Percentiles rank a stretch among this genome's conserved stretches.
Conservation (phyloP, 257 asterid genomes). For the Capsicum rhomboideum region DNA sequence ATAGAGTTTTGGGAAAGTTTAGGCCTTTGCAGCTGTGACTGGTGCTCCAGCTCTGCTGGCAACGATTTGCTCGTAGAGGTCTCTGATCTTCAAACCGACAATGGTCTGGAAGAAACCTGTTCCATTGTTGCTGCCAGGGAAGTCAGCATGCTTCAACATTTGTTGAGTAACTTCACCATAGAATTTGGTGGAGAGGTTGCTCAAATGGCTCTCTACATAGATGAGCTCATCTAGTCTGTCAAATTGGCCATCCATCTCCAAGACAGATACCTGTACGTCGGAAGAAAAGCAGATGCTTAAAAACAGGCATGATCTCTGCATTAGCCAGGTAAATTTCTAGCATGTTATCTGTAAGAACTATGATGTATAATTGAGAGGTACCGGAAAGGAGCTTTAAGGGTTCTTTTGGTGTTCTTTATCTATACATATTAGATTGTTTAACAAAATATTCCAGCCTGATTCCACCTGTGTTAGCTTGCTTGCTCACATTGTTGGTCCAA, state of each 20-base stretch:
- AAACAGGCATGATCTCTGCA: neutral
- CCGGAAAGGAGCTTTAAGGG: neutral
- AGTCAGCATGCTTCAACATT: constrained; percentile 88
- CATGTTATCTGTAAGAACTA: neutral
- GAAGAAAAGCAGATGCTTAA: neutral
- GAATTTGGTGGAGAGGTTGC: constrained; percentile 89
- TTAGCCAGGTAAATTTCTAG: neutral
- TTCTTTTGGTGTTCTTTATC: neutral
- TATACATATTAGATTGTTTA: neutral
- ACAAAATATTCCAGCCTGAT: neutral
- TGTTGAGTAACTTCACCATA: constrained; percentile 98
- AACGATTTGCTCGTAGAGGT: constrained; percentile 77
- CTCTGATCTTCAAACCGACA: constrained; percentile 83
- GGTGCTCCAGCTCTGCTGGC: constrained; percentile 46
- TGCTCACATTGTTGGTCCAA: neutral
- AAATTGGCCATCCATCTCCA: constrained; percentile 98
- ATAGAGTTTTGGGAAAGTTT: constrained; percentile 9
- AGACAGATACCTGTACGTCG: constrained; percentile 60
- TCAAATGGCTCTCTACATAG: constrained; percentile 89
- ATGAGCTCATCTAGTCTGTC: constrained; percentile 94
- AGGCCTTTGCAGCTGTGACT: constrained; percentile 64
- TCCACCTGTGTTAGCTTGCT: neutral
- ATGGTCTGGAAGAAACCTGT: constrained; percentile 97
- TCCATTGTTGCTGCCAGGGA: constrained; percentile 98
- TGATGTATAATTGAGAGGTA: neutral